Evolutionary conservation across 192 early-diverging fungal genomes (phyloP).

Genomic region (Backusella morwellensis): DNA sequence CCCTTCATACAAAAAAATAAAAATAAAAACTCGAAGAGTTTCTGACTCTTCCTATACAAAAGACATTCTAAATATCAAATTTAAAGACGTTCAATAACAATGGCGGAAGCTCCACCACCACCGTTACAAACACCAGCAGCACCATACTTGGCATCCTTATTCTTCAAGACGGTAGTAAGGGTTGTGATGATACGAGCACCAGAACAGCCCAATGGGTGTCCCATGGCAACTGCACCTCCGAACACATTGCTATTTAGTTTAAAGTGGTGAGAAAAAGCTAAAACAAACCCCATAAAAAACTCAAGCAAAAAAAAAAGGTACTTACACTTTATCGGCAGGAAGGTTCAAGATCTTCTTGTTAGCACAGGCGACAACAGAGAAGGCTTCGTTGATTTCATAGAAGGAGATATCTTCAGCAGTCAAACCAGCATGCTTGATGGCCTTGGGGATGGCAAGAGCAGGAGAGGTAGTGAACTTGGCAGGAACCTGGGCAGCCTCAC

Average conservation of each 20-base stretch:
- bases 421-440: constrained; percentile 64
- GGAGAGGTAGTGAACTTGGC: constrained; percentile 76
- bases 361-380: constrained; percentile 84
- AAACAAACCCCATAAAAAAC: not conserved
- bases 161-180: constrained; percentile 78
- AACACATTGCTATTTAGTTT: constrained; percentile 72
- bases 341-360: constrained; percentile 83
- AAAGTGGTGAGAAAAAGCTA: not conserved
- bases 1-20: no score
- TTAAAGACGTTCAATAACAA: constrained; percentile 33
- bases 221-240: constrained; percentile 96
- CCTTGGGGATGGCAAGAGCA: constrained; percentile 73
- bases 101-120: constrained; percentile 33
- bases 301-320: not conserved
- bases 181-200: constrained; percentile 93
- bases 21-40: no score
- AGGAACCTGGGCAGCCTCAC: constrained; percentile 73
- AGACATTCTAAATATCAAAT: not conserved
- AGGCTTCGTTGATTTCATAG: constrained; percentile 84
- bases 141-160: constrained; percentile 79
- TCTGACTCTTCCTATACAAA: no score
- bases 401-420: constrained; percentile 66
- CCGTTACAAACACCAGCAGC: constrained; percentile 92
- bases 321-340: constrained; percentile 61
- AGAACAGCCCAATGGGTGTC: constrained; percentile 92